Percentiles rank a stretch among this genome's conserved stretches.
These are phyloP conservation scores for Colletotrichum cordylinicola DNA, from an alignment of 2,329 filamentous ascomycete genomes.

Conservation along the genomic window DNA sequence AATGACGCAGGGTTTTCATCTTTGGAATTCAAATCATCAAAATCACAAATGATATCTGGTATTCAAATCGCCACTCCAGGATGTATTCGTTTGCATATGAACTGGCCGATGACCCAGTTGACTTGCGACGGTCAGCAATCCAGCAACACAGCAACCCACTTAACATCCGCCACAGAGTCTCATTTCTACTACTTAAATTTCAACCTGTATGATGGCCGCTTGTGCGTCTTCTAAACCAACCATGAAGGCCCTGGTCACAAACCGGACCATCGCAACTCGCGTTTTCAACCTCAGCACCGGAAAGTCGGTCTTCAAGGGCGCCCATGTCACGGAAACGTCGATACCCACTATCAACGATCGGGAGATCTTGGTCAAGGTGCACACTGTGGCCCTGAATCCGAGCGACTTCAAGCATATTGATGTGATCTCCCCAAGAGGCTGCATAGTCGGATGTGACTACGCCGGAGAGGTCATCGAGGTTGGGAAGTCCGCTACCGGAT, in stretches of 20 bases:
- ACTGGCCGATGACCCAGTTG: background rate
- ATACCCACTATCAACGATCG: background rate
- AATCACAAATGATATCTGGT: background rate
- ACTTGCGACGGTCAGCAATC: background rate
- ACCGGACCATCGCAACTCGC: background rate
- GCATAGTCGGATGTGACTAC: conserved; percentile 33
- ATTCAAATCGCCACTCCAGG: background rate
- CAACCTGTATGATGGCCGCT: background rate
- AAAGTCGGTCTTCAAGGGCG: conserved; percentile 26
- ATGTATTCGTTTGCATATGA: background rate
- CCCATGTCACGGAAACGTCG: background rate
- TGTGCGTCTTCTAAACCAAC: background rate
- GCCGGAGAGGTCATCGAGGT: conserved; percentile 37
- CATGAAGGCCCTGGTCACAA: conserved; percentile 26
- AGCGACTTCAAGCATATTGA: conserved; percentile 37
- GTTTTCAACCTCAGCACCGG: conserved; percentile 4
- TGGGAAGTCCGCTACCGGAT: conserved; percentile 20
- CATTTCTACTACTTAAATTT: background rate
- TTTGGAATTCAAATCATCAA: background rate
- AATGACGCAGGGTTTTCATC: background rate
- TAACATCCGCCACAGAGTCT: background rate
- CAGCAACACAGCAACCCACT: background rate
- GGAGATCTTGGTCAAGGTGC: conserved; percentile 33
- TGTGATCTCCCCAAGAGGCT: conserved; percentile 29
- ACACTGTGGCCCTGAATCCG: conserved; percentile 37